Base-by-base conservation (phyloP, 1,139 yeast species). In the Suhomyces panamericanus region DNA sequence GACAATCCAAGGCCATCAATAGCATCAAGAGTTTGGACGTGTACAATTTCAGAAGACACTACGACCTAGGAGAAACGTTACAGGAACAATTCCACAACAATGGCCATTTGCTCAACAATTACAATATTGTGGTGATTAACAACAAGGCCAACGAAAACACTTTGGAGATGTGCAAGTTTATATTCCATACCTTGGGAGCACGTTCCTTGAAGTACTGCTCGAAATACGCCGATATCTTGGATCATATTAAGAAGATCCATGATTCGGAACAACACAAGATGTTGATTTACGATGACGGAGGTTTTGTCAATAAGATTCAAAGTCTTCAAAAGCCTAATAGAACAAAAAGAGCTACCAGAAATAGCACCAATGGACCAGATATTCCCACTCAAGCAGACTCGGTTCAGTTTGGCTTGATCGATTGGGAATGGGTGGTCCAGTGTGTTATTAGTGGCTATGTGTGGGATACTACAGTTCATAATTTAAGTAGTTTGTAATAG, bases 391-490 rank as follows among this genome's bases (percentile, higher is more conserved):
- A 38, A 15, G 39, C 39, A 6, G 42, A 38, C 37, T 41, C 20
- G 8, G 35, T 48, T 3, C 36, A 38, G 8, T 47, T 65, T 15
- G 64, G 64, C 8, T 45, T 75, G 1, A 66, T 81, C 7, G 69
- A 77, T 52, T 83, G 88, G 84, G 91, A 85, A 58, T 85, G 91
- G 91, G 69, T 84, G 1, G 87, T 85, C 1, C 91, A 85, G 53
- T 79, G 88, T 55, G 74, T 83, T 9, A 82, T 85, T n/a, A 77
- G 52, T 41, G 49, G 51, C 1, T 41, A 37, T 29, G 39, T 49
- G 9, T 50, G 53, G 53, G 38, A 39, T 16, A 28, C 36, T 12
- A 17, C 29, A 8, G 35, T 20, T 17, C 35, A 32, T 41, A 41
- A n/a, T 9, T n/a, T 39, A 12, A 24, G 17, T 9, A 24, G 17